Evolutionary conservation across 2,329 filamentous ascomycete genomes (phyloP).

Genomic region (Ophiocordyceps robertsii): DNA sequence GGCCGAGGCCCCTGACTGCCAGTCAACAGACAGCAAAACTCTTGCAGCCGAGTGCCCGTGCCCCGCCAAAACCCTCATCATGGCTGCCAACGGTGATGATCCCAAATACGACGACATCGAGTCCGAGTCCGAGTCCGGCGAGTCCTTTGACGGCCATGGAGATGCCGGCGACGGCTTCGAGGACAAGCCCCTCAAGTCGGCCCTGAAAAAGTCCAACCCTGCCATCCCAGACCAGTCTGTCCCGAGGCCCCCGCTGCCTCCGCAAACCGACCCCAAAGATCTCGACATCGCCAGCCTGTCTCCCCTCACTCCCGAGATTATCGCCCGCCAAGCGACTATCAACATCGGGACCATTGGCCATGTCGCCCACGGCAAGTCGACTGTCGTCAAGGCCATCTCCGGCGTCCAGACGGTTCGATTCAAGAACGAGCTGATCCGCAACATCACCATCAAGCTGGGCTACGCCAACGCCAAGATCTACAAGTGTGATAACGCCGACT

Average conservation of each 20-base stretch:
- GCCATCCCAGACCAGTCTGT: conserved; percentile 44
- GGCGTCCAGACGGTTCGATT: conserved; percentile 98
- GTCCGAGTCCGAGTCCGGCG: conserved; percentile 54
- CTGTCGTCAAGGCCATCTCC: conserved; percentile 97
- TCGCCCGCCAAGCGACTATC: conserved; percentile 94
- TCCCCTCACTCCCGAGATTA: conserved; percentile 90
- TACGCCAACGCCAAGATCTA: conserved; percentile 99
- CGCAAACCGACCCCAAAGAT: conserved; percentile 84
- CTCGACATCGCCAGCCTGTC: conserved; percentile 70
- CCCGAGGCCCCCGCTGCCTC: conserved; percentile 46
- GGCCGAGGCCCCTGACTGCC: neutral
- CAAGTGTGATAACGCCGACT: conserved; percentile 87
- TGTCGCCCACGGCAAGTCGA: conserved; percentile 97
- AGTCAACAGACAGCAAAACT: neutral
- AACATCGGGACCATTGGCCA: conserved; percentile 98
- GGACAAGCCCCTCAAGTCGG: conserved; percentile 65
- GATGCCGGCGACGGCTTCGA: conserved; percentile 43
- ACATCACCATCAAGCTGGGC: conserved; percentile 99
- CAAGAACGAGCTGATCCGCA: conserved; percentile 98
- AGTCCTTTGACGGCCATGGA: conserved; percentile 47
- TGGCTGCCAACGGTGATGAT: conserved; percentile 49
- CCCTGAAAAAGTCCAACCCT: conserved; percentile 60
- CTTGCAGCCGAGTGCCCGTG: conserved; percentile 6
- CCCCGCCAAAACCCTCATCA: conserved; percentile 20
- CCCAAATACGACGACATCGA: conserved; percentile 59